Conservation (phyloP, 2,329 filamentous ascomycete species). For the Aureobasidium sp. region DNA sequence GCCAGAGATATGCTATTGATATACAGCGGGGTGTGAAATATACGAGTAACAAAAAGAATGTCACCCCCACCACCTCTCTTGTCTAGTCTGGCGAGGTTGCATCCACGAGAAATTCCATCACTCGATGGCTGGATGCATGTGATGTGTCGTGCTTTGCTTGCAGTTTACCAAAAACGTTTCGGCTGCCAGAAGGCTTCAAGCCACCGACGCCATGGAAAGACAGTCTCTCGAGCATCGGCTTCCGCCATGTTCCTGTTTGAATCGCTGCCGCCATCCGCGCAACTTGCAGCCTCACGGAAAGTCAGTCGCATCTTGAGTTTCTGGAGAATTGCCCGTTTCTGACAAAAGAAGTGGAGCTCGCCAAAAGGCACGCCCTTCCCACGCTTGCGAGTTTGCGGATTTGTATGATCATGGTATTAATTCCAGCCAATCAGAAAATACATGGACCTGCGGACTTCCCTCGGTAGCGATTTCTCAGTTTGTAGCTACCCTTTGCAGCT, state of each 20-base stretch:
- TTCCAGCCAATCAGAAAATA: neutral
- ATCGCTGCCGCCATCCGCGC: conserved; percentile 6
- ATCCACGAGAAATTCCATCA: neutral
- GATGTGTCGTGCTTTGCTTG: conserved; percentile 11
- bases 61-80: neutral
- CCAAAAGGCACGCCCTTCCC: neutral
- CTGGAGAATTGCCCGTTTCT: neutral
- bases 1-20: neutral
- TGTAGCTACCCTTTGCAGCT: neutral
- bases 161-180: neutral
- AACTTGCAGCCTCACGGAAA: neutral
- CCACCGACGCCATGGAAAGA: conserved; percentile 11
- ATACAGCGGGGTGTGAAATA: neutral
- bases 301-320: neutral
- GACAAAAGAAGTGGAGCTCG: conserved; percentile 1
- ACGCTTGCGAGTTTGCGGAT: neutral
- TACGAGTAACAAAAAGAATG: conserved; percentile 3
- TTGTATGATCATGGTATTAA: neutral
- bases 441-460: neutral
- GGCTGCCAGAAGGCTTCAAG: neutral
- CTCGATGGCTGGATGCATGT: conserved; percentile 3
- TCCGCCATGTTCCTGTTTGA: conserved; percentile 1
- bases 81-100: neutral
- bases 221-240: neutral
- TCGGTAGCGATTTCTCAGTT: conserved; percentile 4